Evolutionary conservation across 2,329 filamentous ascomycete species (phyloP).

Genomic region (Fusarium nelsonii): DNA sequence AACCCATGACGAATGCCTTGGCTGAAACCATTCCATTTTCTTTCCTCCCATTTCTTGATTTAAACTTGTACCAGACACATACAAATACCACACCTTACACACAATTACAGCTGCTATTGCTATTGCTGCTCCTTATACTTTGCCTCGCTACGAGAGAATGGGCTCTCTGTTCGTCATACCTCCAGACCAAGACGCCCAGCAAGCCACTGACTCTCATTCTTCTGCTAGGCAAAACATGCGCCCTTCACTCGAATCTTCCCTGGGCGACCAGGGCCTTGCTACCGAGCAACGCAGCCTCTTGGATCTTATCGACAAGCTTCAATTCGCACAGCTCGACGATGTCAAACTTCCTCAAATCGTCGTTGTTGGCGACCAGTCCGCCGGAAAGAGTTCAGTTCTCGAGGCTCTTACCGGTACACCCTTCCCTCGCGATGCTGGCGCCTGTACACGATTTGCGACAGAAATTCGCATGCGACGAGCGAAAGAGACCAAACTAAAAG

Average conservation of each 20-base stretch:
- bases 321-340: conserved; percentile 65
- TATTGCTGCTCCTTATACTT: background rate
- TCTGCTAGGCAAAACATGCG: conserved; percentile 51
- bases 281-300: conserved; percentile 68
- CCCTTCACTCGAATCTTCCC: conserved; percentile 60
- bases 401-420: conserved; percentile 73
- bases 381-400: conserved; percentile 73
- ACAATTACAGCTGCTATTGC: background rate
- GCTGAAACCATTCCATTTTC: conserved; percentile 5
- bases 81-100: background rate
- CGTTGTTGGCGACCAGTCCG: conserved; percentile 73
- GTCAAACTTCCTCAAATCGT: conserved; percentile 71
- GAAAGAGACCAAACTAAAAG: conserved; percentile 58
- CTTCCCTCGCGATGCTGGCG: conserved; percentile 69
- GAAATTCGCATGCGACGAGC: conserved; percentile 68
- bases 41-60: conserved; percentile 1
- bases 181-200: conserved; percentile 35
- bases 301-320: conserved; percentile 68
- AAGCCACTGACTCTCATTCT: conserved; percentile 43
- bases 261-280: conserved; percentile 63
- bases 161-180: conserved; percentile 47
- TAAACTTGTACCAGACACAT: conserved; percentile 9
- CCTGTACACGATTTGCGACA: conserved; percentile 73
- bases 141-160: conserved; percentile 41
- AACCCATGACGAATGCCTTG: conserved; percentile 35